Evolutionary conservation across 2,329 filamentous ascomycete species (phyloP).

Genomic region (Tolypocladium nubicola): DNA sequence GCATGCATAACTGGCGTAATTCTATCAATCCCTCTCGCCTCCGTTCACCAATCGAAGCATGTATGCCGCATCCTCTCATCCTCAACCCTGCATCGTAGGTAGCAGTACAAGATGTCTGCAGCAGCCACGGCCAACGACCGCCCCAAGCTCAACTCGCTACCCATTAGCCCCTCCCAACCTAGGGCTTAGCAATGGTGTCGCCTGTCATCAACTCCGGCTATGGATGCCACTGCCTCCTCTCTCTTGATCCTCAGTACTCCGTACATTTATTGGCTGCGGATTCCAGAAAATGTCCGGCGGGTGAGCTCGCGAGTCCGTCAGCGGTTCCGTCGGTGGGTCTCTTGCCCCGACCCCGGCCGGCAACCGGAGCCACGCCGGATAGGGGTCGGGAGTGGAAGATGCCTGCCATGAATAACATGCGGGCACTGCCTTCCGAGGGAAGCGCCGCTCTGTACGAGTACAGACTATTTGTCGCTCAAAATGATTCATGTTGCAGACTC

Average conservation of each 20-base stretch:
- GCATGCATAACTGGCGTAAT: background rate
- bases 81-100: background rate
- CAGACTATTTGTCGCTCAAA: too few species aligned
- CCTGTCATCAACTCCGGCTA: too few species aligned
- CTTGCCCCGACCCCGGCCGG: background rate
- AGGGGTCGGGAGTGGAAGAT: background rate
- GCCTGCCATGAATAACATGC: too few species aligned
- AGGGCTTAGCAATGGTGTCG: background rate
- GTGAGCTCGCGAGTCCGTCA: background rate
- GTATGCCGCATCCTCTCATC: background rate
- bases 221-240: too few species aligned
- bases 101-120: too few species aligned
- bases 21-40: background rate
- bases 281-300: background rate
- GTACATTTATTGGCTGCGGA: too few species aligned
- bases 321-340: background rate
- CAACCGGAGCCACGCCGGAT: background rate
- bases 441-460: too few species aligned
- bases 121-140: background rate
- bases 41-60: background rate
- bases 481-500: too few species aligned
- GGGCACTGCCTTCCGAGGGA: too few species aligned
- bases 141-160: background rate
- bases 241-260: too few species aligned
- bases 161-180: background rate